Percentiles rank a stretch among this genome's conserved stretches.
Evolutionary conservation across 2,329 filamentous ascomycete species (phyloP).

Genomic region (Colletotrichum lini): DNA sequence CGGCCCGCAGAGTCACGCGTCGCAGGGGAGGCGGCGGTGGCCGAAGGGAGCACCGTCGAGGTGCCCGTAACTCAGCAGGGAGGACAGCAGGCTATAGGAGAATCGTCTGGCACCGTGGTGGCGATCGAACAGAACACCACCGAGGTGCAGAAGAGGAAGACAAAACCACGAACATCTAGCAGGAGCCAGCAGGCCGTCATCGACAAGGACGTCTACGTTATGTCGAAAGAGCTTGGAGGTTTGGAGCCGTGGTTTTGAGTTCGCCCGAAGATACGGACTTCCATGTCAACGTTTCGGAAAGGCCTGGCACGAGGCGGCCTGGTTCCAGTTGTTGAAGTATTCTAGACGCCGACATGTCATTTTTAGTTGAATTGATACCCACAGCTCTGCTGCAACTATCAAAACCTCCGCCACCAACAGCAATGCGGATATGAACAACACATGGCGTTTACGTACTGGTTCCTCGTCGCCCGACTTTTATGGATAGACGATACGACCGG

Average conservation of each 20-base stretch:
- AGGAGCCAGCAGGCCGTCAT: neutral
- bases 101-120: no score
- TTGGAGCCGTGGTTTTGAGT: neutral
- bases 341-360: neutral
- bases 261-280: no score
- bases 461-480: no score
- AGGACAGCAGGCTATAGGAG: no score
- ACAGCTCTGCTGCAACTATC: slow-evolving; percentile 1
- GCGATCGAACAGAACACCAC: neutral
- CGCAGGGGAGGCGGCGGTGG: no score
- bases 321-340: neutral
- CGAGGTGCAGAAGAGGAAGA: neutral
- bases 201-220: neutral
- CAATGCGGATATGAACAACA: neutral
- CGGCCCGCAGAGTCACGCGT: neutral
- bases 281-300: neutral
- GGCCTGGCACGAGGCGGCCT: neutral
- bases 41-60: neutral
- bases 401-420: no score
- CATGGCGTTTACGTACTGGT: neutral
- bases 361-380: slow-evolving; percentile 19
- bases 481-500: no score
- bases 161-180: neutral
- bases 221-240: neutral
- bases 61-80: no score